phyloP scores from a whole-genome alignment of 805 yeast species.

The Spathaspora arborariae region DNA sequence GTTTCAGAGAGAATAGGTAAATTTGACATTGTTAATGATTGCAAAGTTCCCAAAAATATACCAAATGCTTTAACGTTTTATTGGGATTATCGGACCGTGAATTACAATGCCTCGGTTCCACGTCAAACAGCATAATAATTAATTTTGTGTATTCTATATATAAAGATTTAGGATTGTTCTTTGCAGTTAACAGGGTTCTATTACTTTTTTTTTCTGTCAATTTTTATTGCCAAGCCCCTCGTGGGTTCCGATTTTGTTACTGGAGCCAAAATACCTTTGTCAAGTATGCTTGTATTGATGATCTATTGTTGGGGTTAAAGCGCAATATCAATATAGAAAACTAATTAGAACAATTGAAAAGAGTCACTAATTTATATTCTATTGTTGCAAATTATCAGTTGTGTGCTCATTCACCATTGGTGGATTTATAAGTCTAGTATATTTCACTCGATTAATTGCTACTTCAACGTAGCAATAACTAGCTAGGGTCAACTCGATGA shows the following conservation, averaged over 20 bases:
- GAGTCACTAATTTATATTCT: neutral
- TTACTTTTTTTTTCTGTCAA: neutral
- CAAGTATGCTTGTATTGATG: neutral
- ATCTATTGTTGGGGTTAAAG: neutral
- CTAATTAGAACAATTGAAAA: neutral
- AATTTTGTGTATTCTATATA: neutral
- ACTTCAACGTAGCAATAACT: neutral
- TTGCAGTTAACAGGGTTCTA: neutral
- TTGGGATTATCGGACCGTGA: conserved; percentile 32
- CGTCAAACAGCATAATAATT: conserved; percentile 4
- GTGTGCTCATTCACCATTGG: no score
- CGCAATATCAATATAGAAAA: neutral
- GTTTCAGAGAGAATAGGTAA: conserved; percentile 25
- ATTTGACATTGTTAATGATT: conserved; percentile 22
- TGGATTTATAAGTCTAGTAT: no score
- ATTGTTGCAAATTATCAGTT: neutral
- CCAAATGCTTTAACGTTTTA: conserved; percentile 34
- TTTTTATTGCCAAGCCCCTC: neutral
- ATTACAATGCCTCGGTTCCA: conserved; percentile 8
- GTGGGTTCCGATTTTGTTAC: neutral
- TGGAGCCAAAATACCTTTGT: neutral
- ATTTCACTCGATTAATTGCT: neutral
- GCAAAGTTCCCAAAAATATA: conserved; percentile 19
- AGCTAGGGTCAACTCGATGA: neutral
- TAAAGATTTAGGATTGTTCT: neutral